Evolutionary conservation across 257 asterid species (phyloP), one percentile per base, ranked within the genome.

Genomic region (Penstemon newberryi): DNA sequence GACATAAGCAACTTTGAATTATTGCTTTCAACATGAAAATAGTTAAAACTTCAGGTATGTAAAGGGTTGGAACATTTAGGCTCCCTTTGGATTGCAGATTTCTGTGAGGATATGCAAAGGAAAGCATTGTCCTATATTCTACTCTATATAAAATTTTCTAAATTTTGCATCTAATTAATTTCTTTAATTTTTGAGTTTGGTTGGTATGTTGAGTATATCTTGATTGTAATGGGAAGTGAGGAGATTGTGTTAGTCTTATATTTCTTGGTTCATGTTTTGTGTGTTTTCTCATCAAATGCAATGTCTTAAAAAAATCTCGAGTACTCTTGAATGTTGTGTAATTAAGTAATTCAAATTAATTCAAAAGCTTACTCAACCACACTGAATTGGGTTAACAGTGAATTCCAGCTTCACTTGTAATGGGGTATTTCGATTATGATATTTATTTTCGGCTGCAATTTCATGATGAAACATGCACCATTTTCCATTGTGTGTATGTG

Each of bases 401-500:
- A 4, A 6, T 3, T 4, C 52, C 52, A 46, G 52, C 52, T 46
- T 46, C 52, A 46, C 3, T 46, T 46, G 3, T 3, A 46, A 46
- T 4, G 52, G 8, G 8, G 52, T 7, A 7, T 12, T 46, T 46
- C 0, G 52, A 25, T 25, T 25, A 25, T 25, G 33, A 25, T 25
- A 25, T 25, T 25, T 25, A 25, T 25, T 25, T 25, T 25, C 33
- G 2, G 33, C 33, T 25, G 33, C 33, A 25, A 25, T 25, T 56
- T 13, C 55, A 36, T n/a, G 51, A 33, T 6, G 52, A 45, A 45
- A 9, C 13, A 6, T 55, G 41, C 3, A 18, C 12, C 9, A 44
- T 39, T 42, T 61, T 58, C 47, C 52, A 4, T 15, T 71, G 36
- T 36, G 25, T 67, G 46, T 59, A 15, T 60, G 61, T 39, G 51